These are phyloP conservation scores for Cicer bijugum DNA, from an alignment of 306 rosid genomes.

Conservation along the genomic window DNA sequence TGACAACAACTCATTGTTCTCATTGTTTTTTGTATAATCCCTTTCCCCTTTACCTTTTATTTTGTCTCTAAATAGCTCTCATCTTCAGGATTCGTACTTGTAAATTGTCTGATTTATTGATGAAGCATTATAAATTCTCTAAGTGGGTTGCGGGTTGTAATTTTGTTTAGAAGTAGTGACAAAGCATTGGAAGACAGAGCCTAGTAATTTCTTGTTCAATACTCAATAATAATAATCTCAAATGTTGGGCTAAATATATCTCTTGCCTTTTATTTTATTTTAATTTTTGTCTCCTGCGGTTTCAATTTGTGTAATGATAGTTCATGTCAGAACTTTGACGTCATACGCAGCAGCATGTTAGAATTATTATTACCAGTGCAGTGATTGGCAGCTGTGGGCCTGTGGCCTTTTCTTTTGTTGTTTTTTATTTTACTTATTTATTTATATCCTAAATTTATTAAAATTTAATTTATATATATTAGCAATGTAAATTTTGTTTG, in stretches of 20 bases:
- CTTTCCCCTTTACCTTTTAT: slow-evolving; percentile 38
- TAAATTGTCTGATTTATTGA: slow-evolving; percentile 67
- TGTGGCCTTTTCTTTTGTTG: background rate
- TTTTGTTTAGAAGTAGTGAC: slow-evolving; percentile 52
- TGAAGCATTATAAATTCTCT: slow-evolving; percentile 50
- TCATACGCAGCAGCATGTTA: slow-evolving; percentile 10
- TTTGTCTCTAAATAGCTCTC: slow-evolving; percentile 45
- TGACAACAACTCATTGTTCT: slow-evolving; percentile 59
- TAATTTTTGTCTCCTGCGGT: background rate
- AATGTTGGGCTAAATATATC: background rate
- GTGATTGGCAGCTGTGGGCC: background rate
- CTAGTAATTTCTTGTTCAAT: slow-evolving; percentile 38
- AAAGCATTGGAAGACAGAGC: slow-evolving; percentile 48
- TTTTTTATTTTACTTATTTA: too few species aligned
- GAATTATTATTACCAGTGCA: background rate
- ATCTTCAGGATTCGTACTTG: slow-evolving; percentile 53
- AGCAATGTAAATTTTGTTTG: too few species aligned
- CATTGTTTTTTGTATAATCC: slow-evolving; percentile 59
- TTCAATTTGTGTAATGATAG: slow-evolving; percentile 1
- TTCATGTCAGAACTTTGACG: background rate
- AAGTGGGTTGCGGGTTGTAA: slow-evolving; percentile 49
- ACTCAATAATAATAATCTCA: slow-evolving; percentile 14
- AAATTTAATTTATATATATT: too few species aligned
- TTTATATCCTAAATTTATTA: too few species aligned
- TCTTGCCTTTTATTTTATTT: slow-evolving; percentile 11